Percentiles rank a stretch among this genome's conserved stretches.
Evolutionary conservation across 305 asterid genomes (phyloP).

Genomic region (Fraxinus nigra): DNA sequence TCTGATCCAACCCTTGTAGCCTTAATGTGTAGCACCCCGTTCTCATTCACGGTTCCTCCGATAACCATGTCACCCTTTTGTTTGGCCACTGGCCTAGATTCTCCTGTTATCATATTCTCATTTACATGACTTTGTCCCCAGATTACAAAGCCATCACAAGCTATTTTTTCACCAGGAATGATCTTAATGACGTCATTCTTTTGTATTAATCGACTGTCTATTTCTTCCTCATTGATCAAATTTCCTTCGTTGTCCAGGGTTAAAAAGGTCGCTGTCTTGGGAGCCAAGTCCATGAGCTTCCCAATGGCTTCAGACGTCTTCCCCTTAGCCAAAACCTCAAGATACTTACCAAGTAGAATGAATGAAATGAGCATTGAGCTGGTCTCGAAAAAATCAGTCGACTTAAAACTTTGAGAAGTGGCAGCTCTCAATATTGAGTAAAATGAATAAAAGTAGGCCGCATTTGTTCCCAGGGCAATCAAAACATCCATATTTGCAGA

Average conservation of each 20-base stretch:
- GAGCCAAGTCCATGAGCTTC: conserved; percentile 75
- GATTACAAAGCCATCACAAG: conserved; percentile 51
- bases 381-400: conserved; percentile 58
- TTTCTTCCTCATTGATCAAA: conserved; percentile 49
- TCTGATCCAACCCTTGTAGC: conserved; percentile 56
- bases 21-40: conserved; percentile 47
- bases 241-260: conserved; percentile 45
- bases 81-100: conserved; percentile 42
- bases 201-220: conserved; percentile 46
- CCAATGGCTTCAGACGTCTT: conserved; percentile 65
- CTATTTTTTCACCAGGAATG: conserved; percentile 52
- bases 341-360: conserved; percentile 52
- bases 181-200: conserved; percentile 49
- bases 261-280: conserved; percentile 50
- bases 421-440: conserved; percentile 67
- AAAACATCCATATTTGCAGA: conserved; percentile 84
- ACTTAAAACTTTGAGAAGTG: conserved; percentile 44
- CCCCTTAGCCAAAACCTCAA: conserved; percentile 58
- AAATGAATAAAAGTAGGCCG: conserved; percentile 74
- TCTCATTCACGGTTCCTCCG: conserved; percentile 55
- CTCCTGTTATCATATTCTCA: conserved; percentile 72
- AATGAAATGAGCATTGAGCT: conserved; percentile 60
- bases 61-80: conserved; percentile 42
- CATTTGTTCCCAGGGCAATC: conserved; percentile 72
- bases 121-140: conserved; percentile 54